phyloP scores from a whole-genome alignment of 1,284 basidiomycete genomes.

The Boletus hoseneyae region DNA sequence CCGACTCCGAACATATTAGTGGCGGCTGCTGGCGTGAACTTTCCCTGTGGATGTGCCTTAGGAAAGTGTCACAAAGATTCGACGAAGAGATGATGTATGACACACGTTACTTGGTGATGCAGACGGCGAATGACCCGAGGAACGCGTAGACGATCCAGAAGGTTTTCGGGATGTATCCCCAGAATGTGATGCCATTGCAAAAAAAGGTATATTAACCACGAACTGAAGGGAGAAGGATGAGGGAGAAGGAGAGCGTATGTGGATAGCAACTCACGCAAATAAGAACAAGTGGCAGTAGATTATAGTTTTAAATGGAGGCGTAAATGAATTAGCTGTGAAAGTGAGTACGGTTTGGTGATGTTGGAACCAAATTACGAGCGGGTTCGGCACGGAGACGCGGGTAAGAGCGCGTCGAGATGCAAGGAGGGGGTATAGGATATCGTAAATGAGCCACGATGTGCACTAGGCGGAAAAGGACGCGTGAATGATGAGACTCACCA shows the following conservation, averaged over 20 bases:
- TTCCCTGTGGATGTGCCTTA: constrained; percentile 43
- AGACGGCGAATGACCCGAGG: constrained; percentile 57
- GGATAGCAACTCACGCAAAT: constrained; percentile 29
- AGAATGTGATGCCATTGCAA: constrained; percentile 48
- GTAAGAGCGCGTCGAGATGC: constrained; percentile 28
- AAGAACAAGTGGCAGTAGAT: constrained; percentile 29
- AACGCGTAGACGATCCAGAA: constrained; percentile 62
- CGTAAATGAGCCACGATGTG: constrained; percentile 27
- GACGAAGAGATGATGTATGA: constrained; percentile 1
- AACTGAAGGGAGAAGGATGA: constrained; percentile 25
- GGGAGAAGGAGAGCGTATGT: constrained; percentile 8
- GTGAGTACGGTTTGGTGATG: constrained; percentile 26
- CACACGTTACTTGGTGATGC: constrained; percentile 54
- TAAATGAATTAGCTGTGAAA: constrained; percentile 38
- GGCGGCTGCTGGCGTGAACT: constrained; percentile 40
- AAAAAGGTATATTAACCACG: constrained; percentile 30
- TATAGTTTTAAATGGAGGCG: constrained; percentile 33
- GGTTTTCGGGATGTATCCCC: constrained; percentile 58
- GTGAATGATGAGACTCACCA: constrained; percentile 30
- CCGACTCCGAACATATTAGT: constrained; percentile 27
- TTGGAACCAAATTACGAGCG: constrained; percentile 15
- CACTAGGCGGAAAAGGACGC: constrained; percentile 9
- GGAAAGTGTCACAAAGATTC: constrained; percentile 7
- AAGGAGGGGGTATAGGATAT: constrained; percentile 19
- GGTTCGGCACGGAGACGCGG: constrained; percentile 32